These are phyloP conservation scores for Diddensiella caesifluorescens DNA, from an alignment of 805 yeast genomes.

Conservation along the genomic window DNA sequence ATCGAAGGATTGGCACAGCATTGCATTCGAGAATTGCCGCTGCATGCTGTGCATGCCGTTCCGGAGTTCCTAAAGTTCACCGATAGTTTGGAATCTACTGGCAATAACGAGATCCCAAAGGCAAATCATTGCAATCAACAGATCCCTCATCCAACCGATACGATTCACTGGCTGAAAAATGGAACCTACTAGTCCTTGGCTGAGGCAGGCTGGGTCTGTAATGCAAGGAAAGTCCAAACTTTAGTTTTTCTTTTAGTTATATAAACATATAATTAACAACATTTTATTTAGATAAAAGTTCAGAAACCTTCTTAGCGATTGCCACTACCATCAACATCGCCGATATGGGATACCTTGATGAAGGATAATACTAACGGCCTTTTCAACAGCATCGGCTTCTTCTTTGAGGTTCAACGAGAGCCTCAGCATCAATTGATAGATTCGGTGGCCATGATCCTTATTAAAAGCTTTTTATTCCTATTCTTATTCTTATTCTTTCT, in stretches of 20 bases:
- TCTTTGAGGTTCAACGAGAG: slow-evolving; percentile 75
- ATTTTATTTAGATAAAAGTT: slow-evolving; percentile 35
- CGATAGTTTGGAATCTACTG: slow-evolving; percentile 55
- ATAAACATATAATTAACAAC: no score
- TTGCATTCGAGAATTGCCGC: slow-evolving; percentile 52
- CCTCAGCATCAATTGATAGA: slow-evolving; percentile 96
- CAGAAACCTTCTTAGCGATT: slow-evolving; percentile 64
- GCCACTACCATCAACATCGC: slow-evolving; percentile 89
- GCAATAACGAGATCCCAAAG: slow-evolving; percentile 84
- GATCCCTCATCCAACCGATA: slow-evolving; percentile 40
- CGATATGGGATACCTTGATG: slow-evolving; percentile 86
- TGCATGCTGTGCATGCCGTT: slow-evolving; percentile 78
- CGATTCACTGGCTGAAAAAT: slow-evolving; percentile 64
- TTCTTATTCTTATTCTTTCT: no score
- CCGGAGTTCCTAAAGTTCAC: slow-evolving; percentile 78
- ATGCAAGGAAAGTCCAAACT: slow-evolving; percentile 28
- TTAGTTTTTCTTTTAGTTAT: no score
- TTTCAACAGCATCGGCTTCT: slow-evolving; percentile 84
- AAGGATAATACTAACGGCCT: slow-evolving; percentile 77
- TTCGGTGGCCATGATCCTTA: slow-evolving; percentile 97
- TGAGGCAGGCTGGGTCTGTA: slow-evolving; percentile 47
- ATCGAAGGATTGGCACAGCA: slow-evolving; percentile 37
- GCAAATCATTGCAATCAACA: slow-evolving; percentile 40
- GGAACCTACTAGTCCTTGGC: slow-evolving; percentile 52
- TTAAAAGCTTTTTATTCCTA: slow-evolving; percentile 90